phyloP scores from a whole-genome alignment of 1,284 basidiomycete genomes.

The Austroboletus niveus region DNA sequence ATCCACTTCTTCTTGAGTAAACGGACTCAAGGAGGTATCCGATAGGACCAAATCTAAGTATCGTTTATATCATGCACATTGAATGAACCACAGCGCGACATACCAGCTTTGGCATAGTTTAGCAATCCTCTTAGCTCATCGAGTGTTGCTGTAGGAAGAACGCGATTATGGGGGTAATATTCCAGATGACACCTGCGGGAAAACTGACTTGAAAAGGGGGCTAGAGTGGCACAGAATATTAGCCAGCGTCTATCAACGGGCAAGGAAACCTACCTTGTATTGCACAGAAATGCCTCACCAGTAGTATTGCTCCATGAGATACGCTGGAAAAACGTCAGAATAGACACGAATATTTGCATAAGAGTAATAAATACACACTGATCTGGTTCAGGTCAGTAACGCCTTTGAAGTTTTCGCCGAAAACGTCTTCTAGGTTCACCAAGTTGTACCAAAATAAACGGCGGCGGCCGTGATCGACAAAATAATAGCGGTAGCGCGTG shows the following conservation, averaged over 20 bases:
- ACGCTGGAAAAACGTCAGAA: slow-evolving; percentile 12
- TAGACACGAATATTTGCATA: neutral
- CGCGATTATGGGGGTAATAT: neutral
- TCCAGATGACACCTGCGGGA: neutral
- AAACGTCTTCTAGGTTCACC: neutral
- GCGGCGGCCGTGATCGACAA: neutral
- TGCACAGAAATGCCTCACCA: slow-evolving; percentile 4
- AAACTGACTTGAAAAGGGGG: neutral
- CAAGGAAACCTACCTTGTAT: neutral
- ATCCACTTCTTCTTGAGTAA: slow-evolving; percentile 14
- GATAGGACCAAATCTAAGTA: slow-evolving; percentile 18
- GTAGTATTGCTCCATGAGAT: slow-evolving; percentile 15
- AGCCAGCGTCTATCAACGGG: neutral
- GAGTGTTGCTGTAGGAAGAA: neutral
- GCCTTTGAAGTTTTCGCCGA: neutral
- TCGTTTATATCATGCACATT: neutral
- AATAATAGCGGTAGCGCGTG: slow-evolving; percentile 5
- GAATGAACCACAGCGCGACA: neutral
- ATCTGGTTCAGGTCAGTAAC: neutral
- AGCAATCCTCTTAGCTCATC: slow-evolving; percentile 12
- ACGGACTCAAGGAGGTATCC: slow-evolving; percentile 19
- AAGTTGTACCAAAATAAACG: neutral
- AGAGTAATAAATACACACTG: neutral
- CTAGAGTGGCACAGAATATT: neutral
- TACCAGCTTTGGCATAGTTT: slow-evolving; percentile 22